phyloP scores from a whole-genome alignment of 768 basidiomycete species.

The Tricholoma matsutake region DNA sequence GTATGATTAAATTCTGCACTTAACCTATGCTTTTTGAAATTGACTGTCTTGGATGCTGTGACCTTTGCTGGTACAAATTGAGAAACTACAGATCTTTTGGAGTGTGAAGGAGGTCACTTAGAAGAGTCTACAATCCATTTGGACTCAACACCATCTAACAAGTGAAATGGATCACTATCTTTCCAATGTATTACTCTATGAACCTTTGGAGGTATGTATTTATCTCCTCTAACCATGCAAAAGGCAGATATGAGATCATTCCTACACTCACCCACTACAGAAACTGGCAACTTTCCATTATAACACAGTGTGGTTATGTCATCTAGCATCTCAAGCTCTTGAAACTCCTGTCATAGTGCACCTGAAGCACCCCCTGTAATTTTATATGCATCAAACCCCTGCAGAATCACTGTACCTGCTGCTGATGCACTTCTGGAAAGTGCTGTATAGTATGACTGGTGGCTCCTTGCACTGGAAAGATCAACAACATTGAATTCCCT shows the following conservation, averaged over 20 bases:
- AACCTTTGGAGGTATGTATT: slow-evolving; percentile 3
- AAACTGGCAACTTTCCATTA: slow-evolving; percentile 5
- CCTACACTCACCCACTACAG: slow-evolving; percentile 11
- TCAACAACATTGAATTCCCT: slow-evolving; percentile 27
- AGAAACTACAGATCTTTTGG: background rate
- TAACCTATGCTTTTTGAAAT: background rate
- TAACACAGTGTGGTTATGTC: slow-evolving; percentile 28
- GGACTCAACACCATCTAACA: background rate
- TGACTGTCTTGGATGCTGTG: background rate
- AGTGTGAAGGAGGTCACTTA: background rate
- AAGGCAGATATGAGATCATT: slow-evolving; percentile 2
- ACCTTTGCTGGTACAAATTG: slow-evolving; percentile 2
- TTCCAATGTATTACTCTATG: slow-evolving; percentile 2
- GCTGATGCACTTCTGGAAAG: slow-evolving; percentile 27
- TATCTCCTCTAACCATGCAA: background rate
- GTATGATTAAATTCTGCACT: background rate
- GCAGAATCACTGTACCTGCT: slow-evolving; percentile 26
- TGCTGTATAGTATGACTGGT: slow-evolving; percentile 25
- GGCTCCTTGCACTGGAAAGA: slow-evolving; percentile 15
- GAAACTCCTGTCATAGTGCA: slow-evolving; percentile 28
- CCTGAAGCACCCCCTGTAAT: slow-evolving; percentile 26
- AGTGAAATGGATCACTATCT: slow-evolving; percentile 4
- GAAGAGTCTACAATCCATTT: slow-evolving; percentile 1
- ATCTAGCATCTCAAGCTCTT: slow-evolving; percentile 33
- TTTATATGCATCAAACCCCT: slow-evolving; percentile 10